Evolutionary conservation across 495 filamentous ascomycete species (phyloP), one percentile per base, ranked within the genome.

Genomic region (Aspergillus cavernicola): DNA sequence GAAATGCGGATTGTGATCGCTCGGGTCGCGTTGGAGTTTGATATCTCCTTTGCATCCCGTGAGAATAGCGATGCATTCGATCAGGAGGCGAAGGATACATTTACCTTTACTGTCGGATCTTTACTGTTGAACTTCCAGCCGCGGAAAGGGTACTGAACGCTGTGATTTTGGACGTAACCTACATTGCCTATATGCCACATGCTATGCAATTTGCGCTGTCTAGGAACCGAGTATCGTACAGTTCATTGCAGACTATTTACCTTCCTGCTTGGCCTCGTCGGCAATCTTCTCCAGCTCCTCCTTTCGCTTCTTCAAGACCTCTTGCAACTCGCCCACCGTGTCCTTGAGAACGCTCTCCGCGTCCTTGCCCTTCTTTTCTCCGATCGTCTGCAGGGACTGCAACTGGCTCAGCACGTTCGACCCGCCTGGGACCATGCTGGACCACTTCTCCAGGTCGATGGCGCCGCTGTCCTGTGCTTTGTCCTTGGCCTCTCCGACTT

Each of bases 331-430:
- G 22, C 76, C 61, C 28, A 79, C 59, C 1, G 85, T 81, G 58
- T 84, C 82, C 62, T 82, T 80, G 13, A 82, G 56, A 7, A 87
- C 67, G 57, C 77, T 68, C 70, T 85, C 69, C 5, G 80, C 84
- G 55, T 87, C 81, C 18, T 75, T 65, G 16, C 81, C 79, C 58
- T 83, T 77, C 67, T 82, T 77, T 59, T 83, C 66, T 2, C 75
- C 75, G 8, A 82, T 65, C 20, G 77, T 69, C 49, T 74, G 68
- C 56, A 87, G 50, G 48, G 82, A 67, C 56, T 73, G 63, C 29
- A 86, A 54, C 56, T 84, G 75, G 31, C 80, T 74, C 15, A 81
- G 63, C 24, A 86, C 74, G 61, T 83, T 69, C 38, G 72, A 72
- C 8, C 78, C 80, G 15, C 70, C 71, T 6, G 78, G 77, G 18